Evolutionary conservation across 1,139 yeast genomes (phyloP), one percentile per base, ranked within the genome.

Genomic region (Zygoascus meyerae): DNA sequence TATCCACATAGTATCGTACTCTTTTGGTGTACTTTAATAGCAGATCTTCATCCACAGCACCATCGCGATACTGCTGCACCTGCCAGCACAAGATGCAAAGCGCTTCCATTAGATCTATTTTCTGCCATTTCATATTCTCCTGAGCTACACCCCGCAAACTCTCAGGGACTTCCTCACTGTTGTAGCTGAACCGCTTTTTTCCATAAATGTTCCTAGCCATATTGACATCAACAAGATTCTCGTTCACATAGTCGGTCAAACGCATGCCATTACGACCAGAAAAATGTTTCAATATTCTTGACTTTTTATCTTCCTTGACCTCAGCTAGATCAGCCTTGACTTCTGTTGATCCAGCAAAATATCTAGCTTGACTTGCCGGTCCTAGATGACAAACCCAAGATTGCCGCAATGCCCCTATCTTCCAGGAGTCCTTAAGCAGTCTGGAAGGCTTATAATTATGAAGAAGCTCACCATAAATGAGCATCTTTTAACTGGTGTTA

Each of bases 241-340:
- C 29, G 15, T 40, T 42, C 28, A 48, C 52, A 40, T 50, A 50
- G 29, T 50, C 53, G 28, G 42, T 30, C 3, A 50, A 26, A 34
- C 36, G 38, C 6, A 48, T 15, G 3, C 50, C 52, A 29, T 26
- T 34, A 9, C 32, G 30, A 2, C 34, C 40, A 7, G 32, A 18
- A 16, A 35, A 35, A 16, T 2, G 9, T 14, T 35, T 29, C 12
- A 17, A 15, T 6, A 28, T 29, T 11, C 18, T n/a, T 18, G 5
- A 9, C 5, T 18, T 10, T 12, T 17, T 29, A 31, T 31, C 10
- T 11, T 16, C 11, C 29, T 15, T 30, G 41, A 11, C 46, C 58
- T 11, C 38, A 56, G 34, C 30, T 56, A 1, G 28, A 45, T 11
- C 51, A 52, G 26, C 7, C 26, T 21, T 21, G 26, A 21, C 7